Base-by-base conservation (phyloP, 495 filamentous ascomycete genomes). In the Bryoglossum gracile region DNA sequence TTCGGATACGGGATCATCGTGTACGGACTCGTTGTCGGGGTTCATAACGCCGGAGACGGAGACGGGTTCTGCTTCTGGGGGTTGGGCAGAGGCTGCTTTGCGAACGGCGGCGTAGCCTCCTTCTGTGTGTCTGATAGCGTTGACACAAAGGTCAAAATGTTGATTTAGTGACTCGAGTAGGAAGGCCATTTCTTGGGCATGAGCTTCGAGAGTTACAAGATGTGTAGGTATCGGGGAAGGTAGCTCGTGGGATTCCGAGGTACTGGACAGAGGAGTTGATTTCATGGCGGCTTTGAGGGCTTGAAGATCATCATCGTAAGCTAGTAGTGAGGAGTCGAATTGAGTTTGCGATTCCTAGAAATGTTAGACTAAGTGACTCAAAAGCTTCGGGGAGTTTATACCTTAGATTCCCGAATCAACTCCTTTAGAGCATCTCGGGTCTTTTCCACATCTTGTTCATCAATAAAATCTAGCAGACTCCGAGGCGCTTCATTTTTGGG, bases 91-190 rank as follows among this genome's bases (percentile, higher is more conserved):
- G 26, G 74, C 75, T 13, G 73, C 73, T 51, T 71, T 72, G 25
- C 71, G 68, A 28, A 82, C 76, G 4, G 87, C 88, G 14, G 83
- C 83, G 17, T 77, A 80, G 10, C 89, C 89, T 19, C 90, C 92
- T 69, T 97, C 90, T 1, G 91, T 95, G 50, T 91, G 85, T 54
- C 88, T 86, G 23, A 97, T 82, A 0, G 94, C 94, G 3, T 81
- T 89, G 17, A 92, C 87, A 59, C 92, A 98, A 46, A 94, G 80
- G 65, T 98, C 92, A 57, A 94, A 97, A 66, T 98, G 94, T 11
- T 73, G 72, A n/a, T 87, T 89, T 17, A 98, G 72, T 2, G 83
- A 85, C 54, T 91, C 79, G 0, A 98, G 74, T 17, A 86, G 70
- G 42, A 78, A 69, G 23, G 89, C 92, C 84, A 95, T 92, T 52